Percentiles rank a stretch among this genome's conserved stretches.
These are phyloP conservation scores for Sclerotinia borealis DNA, from an alignment of 2,329 filamentous ascomycete species.

Conservation along the genomic window DNA sequence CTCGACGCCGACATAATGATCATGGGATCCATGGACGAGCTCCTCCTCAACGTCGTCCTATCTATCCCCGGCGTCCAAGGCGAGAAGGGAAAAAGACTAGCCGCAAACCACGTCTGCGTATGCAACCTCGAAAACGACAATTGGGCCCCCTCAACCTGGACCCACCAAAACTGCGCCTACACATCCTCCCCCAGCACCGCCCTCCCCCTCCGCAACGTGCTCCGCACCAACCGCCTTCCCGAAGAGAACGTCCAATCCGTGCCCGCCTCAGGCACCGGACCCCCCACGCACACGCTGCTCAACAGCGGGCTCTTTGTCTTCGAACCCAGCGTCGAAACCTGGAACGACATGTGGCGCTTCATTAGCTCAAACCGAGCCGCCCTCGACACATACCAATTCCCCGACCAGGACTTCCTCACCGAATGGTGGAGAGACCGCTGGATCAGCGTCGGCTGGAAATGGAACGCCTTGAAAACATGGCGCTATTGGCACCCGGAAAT, in stretches of 20 bases:
- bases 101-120: slow-evolving; percentile 73
- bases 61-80: slow-evolving; percentile 26
- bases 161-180: slow-evolving; percentile 49
- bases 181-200: slow-evolving; percentile 28
- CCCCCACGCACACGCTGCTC: slow-evolving; percentile 38
- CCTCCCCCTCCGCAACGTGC: not conserved
- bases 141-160: slow-evolving; percentile 70
- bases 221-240: not conserved
- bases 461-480: slow-evolving; percentile 33
- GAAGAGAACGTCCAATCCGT: not conserved
- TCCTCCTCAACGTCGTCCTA: slow-evolving; percentile 65
- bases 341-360: slow-evolving; percentile 34
- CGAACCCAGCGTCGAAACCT: slow-evolving; percentile 38
- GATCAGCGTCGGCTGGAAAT: slow-evolving; percentile 51
- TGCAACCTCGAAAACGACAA: slow-evolving; percentile 71
- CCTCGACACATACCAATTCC: slow-evolving; percentile 41
- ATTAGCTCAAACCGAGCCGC: not conserved
- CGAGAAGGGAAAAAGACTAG: slow-evolving; percentile 39
- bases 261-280: not conserved
- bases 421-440: slow-evolving; percentile 48
- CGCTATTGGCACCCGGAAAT: not conserved
- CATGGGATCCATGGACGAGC: slow-evolving; percentile 76
- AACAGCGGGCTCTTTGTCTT: slow-evolving; percentile 49
- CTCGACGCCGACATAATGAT: slow-evolving; percentile 85
- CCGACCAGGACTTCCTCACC: slow-evolving; percentile 51